These are phyloP conservation scores for Amborella trichopoda DNA, from an alignment of 164 flowering plant genomes.

Conservation along the genomic window DNA sequence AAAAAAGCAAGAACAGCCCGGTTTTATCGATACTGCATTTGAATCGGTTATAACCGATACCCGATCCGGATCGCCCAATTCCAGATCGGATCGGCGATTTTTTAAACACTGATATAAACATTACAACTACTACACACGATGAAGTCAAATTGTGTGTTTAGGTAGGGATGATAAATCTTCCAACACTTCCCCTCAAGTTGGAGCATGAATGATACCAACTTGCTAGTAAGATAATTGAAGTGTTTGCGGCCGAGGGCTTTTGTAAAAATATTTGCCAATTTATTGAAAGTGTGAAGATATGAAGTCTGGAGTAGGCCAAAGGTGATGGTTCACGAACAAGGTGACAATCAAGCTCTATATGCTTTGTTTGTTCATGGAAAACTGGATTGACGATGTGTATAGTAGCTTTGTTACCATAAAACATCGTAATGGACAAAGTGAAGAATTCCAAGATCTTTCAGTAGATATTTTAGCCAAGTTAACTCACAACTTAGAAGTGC, in stretches of 20 bases:
- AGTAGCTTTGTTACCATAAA: neutral
- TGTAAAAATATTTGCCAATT: neutral
- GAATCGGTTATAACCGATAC: no score
- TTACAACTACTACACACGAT: no score
- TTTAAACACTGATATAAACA: no score
- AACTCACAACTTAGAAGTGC: neutral
- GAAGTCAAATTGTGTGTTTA: no score
- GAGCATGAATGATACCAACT: neutral
- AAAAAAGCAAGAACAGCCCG: no score
- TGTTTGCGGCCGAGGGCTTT: neutral
- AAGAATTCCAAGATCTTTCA: neutral
- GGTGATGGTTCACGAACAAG: neutral
- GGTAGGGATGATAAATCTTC: no score
- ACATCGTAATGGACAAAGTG: neutral
- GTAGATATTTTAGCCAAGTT: neutral
- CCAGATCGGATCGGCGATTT: no score
- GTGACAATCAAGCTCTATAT: neutral
- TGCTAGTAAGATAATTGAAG: neutral
- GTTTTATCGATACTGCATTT: no score
- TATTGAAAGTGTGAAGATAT: neutral
- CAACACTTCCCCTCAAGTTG: neutral
- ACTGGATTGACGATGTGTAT: neutral
- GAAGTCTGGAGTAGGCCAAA: neutral
- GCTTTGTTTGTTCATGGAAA: neutral
- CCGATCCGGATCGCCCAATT: no score